phyloP scores from a whole-genome alignment of 2,329 filamentous ascomycete genomes.

The Alternaria incomplexa region DNA sequence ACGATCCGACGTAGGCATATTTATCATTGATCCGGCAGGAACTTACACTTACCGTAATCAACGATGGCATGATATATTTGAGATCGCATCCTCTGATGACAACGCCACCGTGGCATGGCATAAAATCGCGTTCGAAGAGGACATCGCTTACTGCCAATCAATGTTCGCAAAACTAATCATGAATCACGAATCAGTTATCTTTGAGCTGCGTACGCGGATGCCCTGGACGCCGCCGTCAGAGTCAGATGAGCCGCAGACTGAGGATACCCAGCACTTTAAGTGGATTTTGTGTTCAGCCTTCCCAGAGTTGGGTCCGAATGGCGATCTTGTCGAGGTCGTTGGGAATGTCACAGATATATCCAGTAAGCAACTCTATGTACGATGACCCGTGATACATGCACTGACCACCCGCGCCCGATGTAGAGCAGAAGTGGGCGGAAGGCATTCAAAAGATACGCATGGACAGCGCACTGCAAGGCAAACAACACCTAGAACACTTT shows the following conservation, averaged over 20 bases:
- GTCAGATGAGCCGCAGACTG: conserved; percentile 11
- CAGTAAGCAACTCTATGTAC: neutral
- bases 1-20: conserved; percentile 50
- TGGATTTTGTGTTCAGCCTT: conserved; percentile 43
- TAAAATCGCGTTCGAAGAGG: conserved; percentile 41
- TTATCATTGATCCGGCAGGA: conserved; percentile 45
- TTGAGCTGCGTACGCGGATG: conserved; percentile 48
- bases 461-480: conserved; percentile 39
- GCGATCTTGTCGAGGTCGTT: conserved; percentile 38
- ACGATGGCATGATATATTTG: conserved; percentile 47
- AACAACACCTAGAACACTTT: conserved; percentile 44
- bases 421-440: conserved; percentile 46
- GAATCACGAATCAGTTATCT: conserved; percentile 40
- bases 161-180: conserved; percentile 40
- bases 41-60: conserved; percentile 50
- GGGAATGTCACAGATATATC: conserved; percentile 48
- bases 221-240: conserved; percentile 40
- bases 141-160: conserved; percentile 38
- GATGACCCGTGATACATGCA: neutral
- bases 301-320: conserved; percentile 28
- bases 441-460: conserved; percentile 39
- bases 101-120: conserved; percentile 28
- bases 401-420: neutral
- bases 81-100: conserved; percentile 14
- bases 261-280: conserved; percentile 20